Conservation (phyloP, 177 flowering plant species). For the Vitis hybrid region DNA sequence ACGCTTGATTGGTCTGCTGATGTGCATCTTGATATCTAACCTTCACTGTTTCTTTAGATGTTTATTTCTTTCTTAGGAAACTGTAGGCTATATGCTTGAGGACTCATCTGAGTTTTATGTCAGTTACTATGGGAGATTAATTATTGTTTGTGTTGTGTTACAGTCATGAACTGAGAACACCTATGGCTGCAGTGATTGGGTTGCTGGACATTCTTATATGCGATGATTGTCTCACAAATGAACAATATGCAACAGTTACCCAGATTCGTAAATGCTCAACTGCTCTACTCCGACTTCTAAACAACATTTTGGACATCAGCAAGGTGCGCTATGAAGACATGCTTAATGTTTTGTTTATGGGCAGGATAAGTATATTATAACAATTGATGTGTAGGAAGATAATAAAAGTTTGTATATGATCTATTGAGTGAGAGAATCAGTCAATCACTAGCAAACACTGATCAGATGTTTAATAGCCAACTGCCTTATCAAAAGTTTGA, state of each 20-base stretch:
- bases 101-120: background rate
- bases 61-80: too few relatives aligned
- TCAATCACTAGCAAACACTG: too few relatives aligned
- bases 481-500: background rate
- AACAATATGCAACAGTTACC: conserved; percentile 82
- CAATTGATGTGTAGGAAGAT: too few relatives aligned
- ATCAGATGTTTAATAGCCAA: too few relatives aligned
- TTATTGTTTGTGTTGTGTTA: conserved; percentile 15
- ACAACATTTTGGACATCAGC: conserved; percentile 94
- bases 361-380: too few relatives aligned
- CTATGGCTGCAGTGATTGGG: conserved; percentile 99
- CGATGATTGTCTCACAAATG: conserved; percentile 81
- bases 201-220: conserved; percentile 88
- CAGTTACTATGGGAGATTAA: background rate
- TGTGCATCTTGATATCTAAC: too few relatives aligned
- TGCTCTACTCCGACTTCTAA: conserved; percentile 89
- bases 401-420: too few relatives aligned
- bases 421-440: too few relatives aligned
- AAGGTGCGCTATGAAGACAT: conserved; percentile 53
- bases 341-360: background rate
- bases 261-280: conserved; percentile 96
- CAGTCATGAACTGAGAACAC: conserved; percentile 97
- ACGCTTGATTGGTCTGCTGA: too few relatives aligned
- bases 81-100: too few relatives aligned
- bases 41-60: too few relatives aligned